Conservation (phyloP, 1,284 basidiomycete species). For the Tilletia horrida region DNA sequence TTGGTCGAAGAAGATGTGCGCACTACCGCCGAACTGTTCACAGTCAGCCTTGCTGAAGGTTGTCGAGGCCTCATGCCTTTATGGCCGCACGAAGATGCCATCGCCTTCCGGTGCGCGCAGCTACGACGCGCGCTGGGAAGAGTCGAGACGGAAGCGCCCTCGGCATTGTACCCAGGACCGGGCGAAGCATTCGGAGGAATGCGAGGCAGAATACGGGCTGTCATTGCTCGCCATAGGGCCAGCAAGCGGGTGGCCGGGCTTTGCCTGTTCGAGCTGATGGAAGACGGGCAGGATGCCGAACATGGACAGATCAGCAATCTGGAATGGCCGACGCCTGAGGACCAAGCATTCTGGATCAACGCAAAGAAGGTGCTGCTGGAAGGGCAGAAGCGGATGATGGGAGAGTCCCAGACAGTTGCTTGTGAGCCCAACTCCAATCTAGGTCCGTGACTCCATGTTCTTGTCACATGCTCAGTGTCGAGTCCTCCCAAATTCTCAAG, state of each 20-base stretch:
- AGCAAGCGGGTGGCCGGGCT: neutral
- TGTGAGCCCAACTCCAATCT: too few species aligned
- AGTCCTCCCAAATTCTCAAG: too few species aligned
- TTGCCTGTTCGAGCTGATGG: neutral
- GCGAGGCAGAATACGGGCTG: constrained; percentile 3
- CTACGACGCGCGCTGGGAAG: neutral
- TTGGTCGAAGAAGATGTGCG: neutral
- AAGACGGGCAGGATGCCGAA: neutral
- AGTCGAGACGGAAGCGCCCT: neutral
- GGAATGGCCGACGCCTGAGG: too few species aligned
- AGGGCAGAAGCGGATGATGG: too few species aligned
- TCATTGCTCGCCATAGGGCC: neutral
- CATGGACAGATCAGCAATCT: neutral
- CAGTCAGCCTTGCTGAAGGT: neutral
- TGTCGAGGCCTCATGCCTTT: neutral
- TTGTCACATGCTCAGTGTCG: too few species aligned
- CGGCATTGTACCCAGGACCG: neutral
- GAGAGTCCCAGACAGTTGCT: neutral
- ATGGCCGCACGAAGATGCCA: neutral
- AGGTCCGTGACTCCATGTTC: too few species aligned
- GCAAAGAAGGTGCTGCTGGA: too few species aligned
- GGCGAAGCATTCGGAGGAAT: neutral
- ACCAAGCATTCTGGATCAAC: too few species aligned
- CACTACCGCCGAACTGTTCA: neutral
- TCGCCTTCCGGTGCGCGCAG: neutral